Percentiles rank a stretch among this genome's conserved stretches.
Conservation (phyloP, 495 filamentous ascomycete genomes). For the Talaromyces stipitatus region DNA sequence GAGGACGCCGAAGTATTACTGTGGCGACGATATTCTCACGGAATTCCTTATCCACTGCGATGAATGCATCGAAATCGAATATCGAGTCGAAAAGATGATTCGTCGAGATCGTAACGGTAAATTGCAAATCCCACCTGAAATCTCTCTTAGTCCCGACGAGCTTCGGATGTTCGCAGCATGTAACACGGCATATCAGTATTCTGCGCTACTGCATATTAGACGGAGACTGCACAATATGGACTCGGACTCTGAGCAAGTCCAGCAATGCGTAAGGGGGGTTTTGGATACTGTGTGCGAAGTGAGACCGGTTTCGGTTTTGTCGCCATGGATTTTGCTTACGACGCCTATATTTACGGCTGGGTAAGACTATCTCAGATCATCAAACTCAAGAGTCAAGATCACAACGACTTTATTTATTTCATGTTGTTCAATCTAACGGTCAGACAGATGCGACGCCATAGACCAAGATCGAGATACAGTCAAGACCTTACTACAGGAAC, state of each 20-base stretch:
- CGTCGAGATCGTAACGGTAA: constrained; percentile 5
- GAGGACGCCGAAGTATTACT: not conserved
- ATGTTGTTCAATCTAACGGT: not conserved
- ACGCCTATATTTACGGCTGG: constrained; percentile 14
- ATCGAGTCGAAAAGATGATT: constrained; percentile 9
- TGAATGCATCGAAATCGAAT: constrained; percentile 1
- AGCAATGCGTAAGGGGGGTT: constrained; percentile 10
- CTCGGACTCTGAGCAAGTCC: constrained; percentile 5
- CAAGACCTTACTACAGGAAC: constrained; percentile 5
- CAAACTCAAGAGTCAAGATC: too few species aligned
- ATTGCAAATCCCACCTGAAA: constrained; percentile 1
- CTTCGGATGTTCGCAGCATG: constrained; percentile 9
- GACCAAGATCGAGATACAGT: not conserved
- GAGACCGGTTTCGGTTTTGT: constrained; percentile 8
- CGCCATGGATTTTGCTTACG: constrained; percentile 13
- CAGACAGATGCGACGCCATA: not conserved
- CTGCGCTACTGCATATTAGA: constrained; percentile 10
- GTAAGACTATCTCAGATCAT: not conserved
- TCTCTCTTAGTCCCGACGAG: not conserved
- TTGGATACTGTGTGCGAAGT: constrained; percentile 10
- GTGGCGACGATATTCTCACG: not conserved
- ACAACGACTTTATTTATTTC: too few species aligned
- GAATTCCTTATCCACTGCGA: not conserved
- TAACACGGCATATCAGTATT: constrained; percentile 11
- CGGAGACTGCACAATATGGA: constrained; percentile 4